Base-by-base conservation (phyloP, 306 rosid species). In the Quercus parvula region DNA sequence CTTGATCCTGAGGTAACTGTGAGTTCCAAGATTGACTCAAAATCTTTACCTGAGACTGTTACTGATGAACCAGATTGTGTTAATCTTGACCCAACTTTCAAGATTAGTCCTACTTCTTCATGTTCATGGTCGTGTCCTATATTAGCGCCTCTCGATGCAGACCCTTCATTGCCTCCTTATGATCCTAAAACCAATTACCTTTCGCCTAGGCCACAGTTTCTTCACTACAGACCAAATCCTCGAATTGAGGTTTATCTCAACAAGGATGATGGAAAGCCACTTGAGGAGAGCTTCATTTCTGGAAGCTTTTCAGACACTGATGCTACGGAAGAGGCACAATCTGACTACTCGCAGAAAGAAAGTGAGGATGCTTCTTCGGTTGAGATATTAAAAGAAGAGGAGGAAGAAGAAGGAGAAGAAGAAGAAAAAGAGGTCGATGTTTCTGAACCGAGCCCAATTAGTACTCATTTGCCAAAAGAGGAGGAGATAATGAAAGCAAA, bases 151-250 rank as follows among this genome's bases (percentile, higher is more conserved):
- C 86, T 86, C 30, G 98, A 88, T 76, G 88, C 85, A 0, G 96
- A 94, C 76, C 96, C 94, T 28, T 71, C 75, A 70, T 67, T 79
- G 52, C 90, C 90, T 51, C 93, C 97, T 11, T 92, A 91, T 77
- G 96, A 92, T 77, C 96, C 97, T 27, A 92, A 88, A 87, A 88
- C 90, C 17, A 94, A 94, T 81, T 92, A 87, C 78, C 88, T 91
- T 31, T 94, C 96, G 1, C 96, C 98, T 1, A 88, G 98, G 79
- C 97, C 98, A 3, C 94, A 87, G 81, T 94, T 94, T 77, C 97
- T 94, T 58, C 93, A 81, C 78, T 94, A 92, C 85, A 87, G 76
- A 78, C 97, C 97, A 0, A 91, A 86, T 69, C 89, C 91, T 2
- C 78, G 91, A 74, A 81, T 87, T 27, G 86, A 84, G 68, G 77